Evolutionary conservation across 2,329 filamentous ascomycete species (phyloP), one percentile per base, ranked within the genome.

Genomic region (Ophiognomonia clavigignenti-juglandacearum): DNA sequence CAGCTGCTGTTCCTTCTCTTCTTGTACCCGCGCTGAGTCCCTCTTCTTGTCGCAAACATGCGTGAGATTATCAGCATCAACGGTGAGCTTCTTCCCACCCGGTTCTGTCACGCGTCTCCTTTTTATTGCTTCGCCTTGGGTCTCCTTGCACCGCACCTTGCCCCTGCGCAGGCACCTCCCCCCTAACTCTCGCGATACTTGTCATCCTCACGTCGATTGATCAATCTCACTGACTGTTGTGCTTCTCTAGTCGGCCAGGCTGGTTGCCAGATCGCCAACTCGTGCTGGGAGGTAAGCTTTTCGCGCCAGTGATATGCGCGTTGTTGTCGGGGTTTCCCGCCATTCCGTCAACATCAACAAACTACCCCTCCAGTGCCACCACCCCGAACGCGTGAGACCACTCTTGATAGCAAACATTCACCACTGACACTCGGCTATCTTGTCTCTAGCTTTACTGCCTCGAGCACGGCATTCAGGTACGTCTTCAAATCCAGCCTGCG

Each of bases 231-330:
- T 86, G 68, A 86, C 75, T 57, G 59, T 64, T 4, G 55, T 64
- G 71, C 66, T 63, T 70, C 54, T 61, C 43, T 66, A 98, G 93
- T 98, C 81, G 93, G 93, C 76, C 93, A 98, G 83, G 93, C 93
- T 71, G 93, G 93, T 86, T 97, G 93, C 85, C 93, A 98, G 74
- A 98, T 98, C 69, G 93, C 92, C 77, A 98, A 98, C 81, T 93
- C 93, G 64, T 97, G 93, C 85, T 98, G 93, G 93, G 93, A 98
- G 90, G 93, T 98, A 78, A 78, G 88, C 78, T 65, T 63, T 52
- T 50, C 39, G 38, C 18, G 16, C 31, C 37, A 27, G 23, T 27
- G 23, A 38, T 19, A 9, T 32, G 35, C 49, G 49, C 49, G 41
- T 42, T 14, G 49, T 42, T 10, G 49, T 34, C 31, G 26, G 22